These are phyloP conservation scores for Rhodotorula mucilaginosa DNA, from an alignment of 1,284 basidiomycete species.

Conservation along the genomic window DNA sequence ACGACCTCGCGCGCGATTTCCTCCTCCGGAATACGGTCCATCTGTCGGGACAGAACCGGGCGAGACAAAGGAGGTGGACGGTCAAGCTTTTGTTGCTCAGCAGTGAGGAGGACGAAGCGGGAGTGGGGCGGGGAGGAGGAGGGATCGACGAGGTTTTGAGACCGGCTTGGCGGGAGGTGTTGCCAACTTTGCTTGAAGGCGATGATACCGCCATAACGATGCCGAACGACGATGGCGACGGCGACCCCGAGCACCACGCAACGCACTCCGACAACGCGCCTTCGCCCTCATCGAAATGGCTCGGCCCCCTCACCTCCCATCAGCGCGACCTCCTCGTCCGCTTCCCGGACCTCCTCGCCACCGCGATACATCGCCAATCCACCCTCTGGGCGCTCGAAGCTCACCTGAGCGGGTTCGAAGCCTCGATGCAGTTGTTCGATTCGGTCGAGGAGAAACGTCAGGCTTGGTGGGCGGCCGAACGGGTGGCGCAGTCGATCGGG, in stretches of 20 bases:
- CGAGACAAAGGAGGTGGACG: slow-evolving; percentile 17
- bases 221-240: background rate
- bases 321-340: background rate
- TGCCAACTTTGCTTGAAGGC: background rate
- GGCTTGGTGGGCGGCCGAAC: slow-evolving; percentile 21
- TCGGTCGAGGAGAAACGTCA: slow-evolving; percentile 2
- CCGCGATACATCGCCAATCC: slow-evolving; percentile 8
- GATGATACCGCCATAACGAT: too few relatives aligned
- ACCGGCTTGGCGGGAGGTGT: background rate
- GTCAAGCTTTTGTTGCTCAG: slow-evolving; percentile 1
- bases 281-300: background rate
- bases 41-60: slow-evolving; percentile 22
- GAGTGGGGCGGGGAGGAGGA: background rate
- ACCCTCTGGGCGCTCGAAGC: slow-evolving; percentile 17
- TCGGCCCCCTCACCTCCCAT: background rate
- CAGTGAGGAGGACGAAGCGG: background rate
- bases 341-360: background rate
- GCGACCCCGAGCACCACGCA: background rate
- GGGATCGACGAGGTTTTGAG: background rate
- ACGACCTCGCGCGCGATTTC: background rate
- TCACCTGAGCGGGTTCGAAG: slow-evolving; percentile 27
- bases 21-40: background rate
- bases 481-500: background rate
- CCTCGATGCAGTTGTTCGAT: slow-evolving; percentile 11
- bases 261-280: background rate